These are phyloP conservation scores for Mentha longifolia DNA, from an alignment of 257 asterid genomes.

Conservation along the genomic window DNA sequence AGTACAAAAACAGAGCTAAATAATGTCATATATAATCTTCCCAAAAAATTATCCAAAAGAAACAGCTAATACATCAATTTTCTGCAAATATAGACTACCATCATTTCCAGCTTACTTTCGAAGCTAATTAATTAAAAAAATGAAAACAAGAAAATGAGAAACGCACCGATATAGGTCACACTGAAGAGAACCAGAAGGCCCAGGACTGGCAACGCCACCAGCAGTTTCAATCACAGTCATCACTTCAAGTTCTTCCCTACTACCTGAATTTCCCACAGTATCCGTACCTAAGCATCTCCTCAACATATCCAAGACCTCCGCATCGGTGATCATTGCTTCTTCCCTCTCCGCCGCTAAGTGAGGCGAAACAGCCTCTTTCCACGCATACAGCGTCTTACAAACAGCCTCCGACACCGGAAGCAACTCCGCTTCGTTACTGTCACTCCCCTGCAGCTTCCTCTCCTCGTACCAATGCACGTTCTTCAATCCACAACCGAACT, in stretches of 20 bases:
- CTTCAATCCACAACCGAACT: constrained; percentile 44
- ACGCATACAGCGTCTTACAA: constrained; percentile 79
- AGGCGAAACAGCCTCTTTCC: constrained; percentile 90
- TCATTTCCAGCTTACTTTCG: constrained; percentile 16
- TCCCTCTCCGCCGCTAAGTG: constrained; percentile 92
- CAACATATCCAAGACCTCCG: constrained; percentile 66
- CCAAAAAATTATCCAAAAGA: constrained; percentile 7
- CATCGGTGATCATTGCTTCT: constrained; percentile 63
- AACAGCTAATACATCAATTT: background rate
- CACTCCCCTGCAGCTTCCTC: constrained; percentile 65
- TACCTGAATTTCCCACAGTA: constrained; percentile 24
- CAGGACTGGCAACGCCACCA: constrained; percentile 99
- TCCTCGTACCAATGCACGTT: constrained; percentile 67
- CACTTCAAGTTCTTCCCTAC: constrained; percentile 42
- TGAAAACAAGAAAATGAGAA: background rate
- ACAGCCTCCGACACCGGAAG: constrained; percentile 57
- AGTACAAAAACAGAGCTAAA: background rate
- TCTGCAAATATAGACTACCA: background rate
- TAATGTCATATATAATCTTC: background rate
- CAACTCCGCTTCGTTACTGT: constrained; percentile 41
- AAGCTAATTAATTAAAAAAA: background rate
- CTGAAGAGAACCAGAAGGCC: constrained; percentile 91
- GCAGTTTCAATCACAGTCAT: constrained; percentile 93
- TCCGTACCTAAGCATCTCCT: constrained; percentile 56
- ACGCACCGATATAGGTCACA: constrained; percentile 86